phyloP scores from a whole-genome alignment of 495 filamentous ascomycete genomes.

The Xylaria grammica region DNA sequence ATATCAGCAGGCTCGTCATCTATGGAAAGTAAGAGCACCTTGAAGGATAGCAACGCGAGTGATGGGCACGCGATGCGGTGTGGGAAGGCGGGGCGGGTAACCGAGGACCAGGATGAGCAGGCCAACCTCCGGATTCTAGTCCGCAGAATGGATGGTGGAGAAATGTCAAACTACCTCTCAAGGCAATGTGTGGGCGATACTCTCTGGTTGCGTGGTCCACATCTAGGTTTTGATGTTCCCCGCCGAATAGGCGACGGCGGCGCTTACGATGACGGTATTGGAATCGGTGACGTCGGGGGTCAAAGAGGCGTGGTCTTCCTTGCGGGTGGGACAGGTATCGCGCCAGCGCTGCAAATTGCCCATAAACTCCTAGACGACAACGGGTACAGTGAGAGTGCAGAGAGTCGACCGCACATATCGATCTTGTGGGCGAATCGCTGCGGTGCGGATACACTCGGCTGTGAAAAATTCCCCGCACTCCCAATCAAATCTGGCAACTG shows the following conservation, averaged over 20 bases:
- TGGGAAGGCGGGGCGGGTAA: constrained; percentile 51
- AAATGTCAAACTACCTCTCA: constrained; percentile 71
- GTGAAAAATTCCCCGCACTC: background rate
- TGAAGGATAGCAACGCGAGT: background rate
- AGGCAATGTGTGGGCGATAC: constrained; percentile 61
- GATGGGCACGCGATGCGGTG: constrained; percentile 27
- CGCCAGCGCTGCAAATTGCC: constrained; percentile 82
- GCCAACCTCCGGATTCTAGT: constrained; percentile 54
- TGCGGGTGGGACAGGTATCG: constrained; percentile 93
- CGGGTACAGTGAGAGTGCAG: constrained; percentile 36
- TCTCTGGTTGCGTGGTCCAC: constrained; percentile 79
- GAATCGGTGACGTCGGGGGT: background rate
- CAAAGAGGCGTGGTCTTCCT: constrained; percentile 69
- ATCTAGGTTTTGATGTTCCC: constrained; percentile 68
- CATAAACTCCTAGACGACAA: constrained; percentile 58
- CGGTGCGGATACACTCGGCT: constrained; percentile 40
- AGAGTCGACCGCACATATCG: constrained; percentile 22
- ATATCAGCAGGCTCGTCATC: constrained; percentile 21
- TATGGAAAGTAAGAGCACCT: background rate
- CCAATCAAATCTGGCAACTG: constrained; percentile 1
- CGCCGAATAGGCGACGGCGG: constrained; percentile 42
- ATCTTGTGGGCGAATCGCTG: constrained; percentile 51
- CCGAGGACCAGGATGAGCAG: constrained; percentile 59
- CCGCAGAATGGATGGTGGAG: constrained; percentile 50
- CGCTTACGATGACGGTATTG: background rate